Conservation (phyloP, 768 basidiomycete genomes). For the Kwoniella dendrophila region DNA sequence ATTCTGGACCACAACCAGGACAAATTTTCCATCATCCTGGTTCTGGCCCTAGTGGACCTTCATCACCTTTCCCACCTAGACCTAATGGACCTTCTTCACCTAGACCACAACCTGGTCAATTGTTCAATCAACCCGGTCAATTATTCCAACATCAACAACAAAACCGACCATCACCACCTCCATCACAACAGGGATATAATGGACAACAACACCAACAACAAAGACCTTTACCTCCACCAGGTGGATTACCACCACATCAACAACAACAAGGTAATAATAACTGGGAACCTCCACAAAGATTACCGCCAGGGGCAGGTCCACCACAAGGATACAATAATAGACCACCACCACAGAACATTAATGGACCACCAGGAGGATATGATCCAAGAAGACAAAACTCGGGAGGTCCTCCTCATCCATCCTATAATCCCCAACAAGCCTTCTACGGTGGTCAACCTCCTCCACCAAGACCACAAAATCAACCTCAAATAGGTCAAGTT, state of each 20-base stretch:
- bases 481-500: constrained; percentile 21
- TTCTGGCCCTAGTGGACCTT: neutral
- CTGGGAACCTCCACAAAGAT: constrained; percentile 26
- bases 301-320: constrained; percentile 25
- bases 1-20: constrained; percentile 51
- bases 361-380: constrained; percentile 5
- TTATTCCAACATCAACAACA: constrained; percentile 19
- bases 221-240: constrained; percentile 25
- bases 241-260: constrained; percentile 13
- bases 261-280: constrained; percentile 8
- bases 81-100: constrained; percentile 22
- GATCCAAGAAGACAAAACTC: constrained; percentile 20
- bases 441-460: constrained; percentile 21
- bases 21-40: constrained; percentile 54
- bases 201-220: constrained; percentile 9
- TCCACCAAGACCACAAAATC: constrained; percentile 8
- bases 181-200: neutral
- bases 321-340: constrained; percentile 19
- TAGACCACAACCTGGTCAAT: constrained; percentile 49
- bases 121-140: constrained; percentile 31
- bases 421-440: constrained; percentile 14
- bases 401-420: constrained; percentile 8
- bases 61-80: constrained; percentile 25
- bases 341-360: constrained; percentile 7
- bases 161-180: constrained; percentile 4